Base-by-base conservation (phyloP, 176 grass and related monocot species). In the Oryza brachyantha region DNA sequence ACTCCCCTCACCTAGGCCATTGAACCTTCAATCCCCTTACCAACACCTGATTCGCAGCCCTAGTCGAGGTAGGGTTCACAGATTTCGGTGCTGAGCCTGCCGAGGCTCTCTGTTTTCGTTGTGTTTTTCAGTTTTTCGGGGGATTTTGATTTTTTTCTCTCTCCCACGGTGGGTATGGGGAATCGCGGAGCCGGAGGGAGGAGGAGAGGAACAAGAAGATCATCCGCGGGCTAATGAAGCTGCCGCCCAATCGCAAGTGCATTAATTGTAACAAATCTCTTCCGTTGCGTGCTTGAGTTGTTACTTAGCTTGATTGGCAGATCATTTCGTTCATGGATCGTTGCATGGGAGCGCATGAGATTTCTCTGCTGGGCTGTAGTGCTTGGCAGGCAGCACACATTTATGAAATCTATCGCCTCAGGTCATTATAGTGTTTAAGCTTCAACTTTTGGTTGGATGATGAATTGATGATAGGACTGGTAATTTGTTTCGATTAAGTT, bases 161-260 rank as follows among this genome's bases (percentile, higher is more conserved):
- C n/a, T n/a, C n/a, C n/a, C n/a, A n/a, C 66, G 77, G 73, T 50
- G 83, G 85, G 28, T 48, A 99, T 99, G 96, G 89, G 90, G 67
- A n/a, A n/a, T n/a, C n/a, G n/a, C n/a, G n/a, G n/a, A 93, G 84
- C 78, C 90, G 89, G 84, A 95, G 83, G 84, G 92, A 95, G 80
- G 92, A 95, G 70, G 96, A 91, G 86, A 91, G 90, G 78, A 99
- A 88, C 87, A 90, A 99, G 90, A 99, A 93, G 92, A 99, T 99
- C 61, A 95, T 99, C 43, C 84, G 96, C 70, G 92, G 96, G 28
- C 84, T 99, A 84, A 95, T 99, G 96, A 99, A 99, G 86, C 86
- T 99, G 22, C 96, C 96, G 64, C 96, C 96, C 13, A 95, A 99
- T 76, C 93, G 90, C 80, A 91, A 89, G 86, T 99, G 92, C 88